Conservation (phyloP, 139 green algal genomes). For the Chlorella sp. region DNA sequence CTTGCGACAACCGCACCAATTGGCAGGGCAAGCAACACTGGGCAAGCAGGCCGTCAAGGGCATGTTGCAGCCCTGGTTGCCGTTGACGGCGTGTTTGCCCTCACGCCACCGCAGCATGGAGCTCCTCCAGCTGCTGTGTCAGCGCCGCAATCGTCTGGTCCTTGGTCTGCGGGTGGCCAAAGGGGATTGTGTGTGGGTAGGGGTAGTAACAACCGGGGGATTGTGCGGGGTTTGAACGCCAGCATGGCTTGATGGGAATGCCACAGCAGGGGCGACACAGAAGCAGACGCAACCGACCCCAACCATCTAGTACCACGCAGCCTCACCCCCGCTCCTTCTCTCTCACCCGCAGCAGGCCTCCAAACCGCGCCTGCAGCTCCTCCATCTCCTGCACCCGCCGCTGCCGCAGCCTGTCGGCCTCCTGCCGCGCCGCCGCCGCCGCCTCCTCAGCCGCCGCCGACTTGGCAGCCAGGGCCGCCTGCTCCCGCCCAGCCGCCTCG, state of each 20-base stretch:
- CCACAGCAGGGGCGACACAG: no score
- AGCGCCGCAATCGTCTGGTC: conserved; percentile 40
- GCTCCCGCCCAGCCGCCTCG: background rate
- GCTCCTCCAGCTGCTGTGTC: conserved; percentile 32
- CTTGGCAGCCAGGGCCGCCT: background rate
- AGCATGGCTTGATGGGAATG: no score
- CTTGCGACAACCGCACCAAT: no score
- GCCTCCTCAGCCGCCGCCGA: background rate
- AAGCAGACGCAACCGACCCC: no score
- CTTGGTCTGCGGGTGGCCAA: conserved; percentile 25
- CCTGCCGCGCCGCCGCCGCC: background rate
- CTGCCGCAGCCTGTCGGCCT: background rate
- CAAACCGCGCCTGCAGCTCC: conserved; percentile 27
- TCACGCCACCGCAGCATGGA: conserved; percentile 26
- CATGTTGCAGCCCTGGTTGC: background rate
- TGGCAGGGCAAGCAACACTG: no score
- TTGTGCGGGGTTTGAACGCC: no score
- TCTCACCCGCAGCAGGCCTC: conserved; percentile 8
- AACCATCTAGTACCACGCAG: no score
- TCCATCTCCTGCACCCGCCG: conserved; percentile 28
- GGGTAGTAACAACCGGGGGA: no score
- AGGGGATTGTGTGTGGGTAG: no score
- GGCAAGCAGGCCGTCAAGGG: background rate
- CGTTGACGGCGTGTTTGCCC: background rate
- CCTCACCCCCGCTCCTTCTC: no score